Evolutionary conservation across 2,329 filamentous ascomycete genomes (phyloP), one percentile per base, ranked within the genome.

Genomic region (Pleomassaria siparia): DNA sequence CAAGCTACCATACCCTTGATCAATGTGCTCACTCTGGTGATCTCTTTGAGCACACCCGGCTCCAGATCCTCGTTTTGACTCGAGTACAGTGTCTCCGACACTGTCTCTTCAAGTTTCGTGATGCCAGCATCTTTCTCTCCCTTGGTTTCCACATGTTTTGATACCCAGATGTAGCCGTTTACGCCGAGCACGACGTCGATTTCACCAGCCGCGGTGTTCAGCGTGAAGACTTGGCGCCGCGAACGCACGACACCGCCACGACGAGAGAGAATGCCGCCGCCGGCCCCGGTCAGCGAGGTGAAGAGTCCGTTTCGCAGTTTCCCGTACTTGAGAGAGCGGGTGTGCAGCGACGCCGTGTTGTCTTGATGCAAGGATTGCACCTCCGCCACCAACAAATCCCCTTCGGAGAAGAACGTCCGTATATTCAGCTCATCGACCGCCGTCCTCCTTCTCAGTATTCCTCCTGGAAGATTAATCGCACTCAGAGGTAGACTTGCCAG

Each of bases 371-470:
- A 78, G 59, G 84, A 83, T 79, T 99, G 94, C 45, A 99, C 94
- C 74, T 99, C 94, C 1, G 94, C 94, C 15, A 97, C 89, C 13
- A 99, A 76, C 43, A 99, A 75, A 69, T 99, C 94, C 11, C 94
- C 94, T 72, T 99, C 94, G 45, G 87, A 86, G 75, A 99, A 97
- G 73, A 96, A 99, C n/a, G 85, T 89, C 42, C 94, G 84, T 72
- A 99, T 97, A 73, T 97, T 94, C 62, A 99, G 80, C 76, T 97
- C 94, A 71, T 99, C 94, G 13, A 94, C 95, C 64, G 92, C 91
- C 22, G 94, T 99, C 56, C 94, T 81, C 67, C 92, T 88, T 49
- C 94, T 84, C 62, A 96, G 78, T 55, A 96, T 95, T 26, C 94
- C 94, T 47, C 94, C 94, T 0, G 94, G 94, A 2, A 99, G 77